Conservation (phyloP, 768 basidiomycete species). For the Gelatoporia subvermispora region DNA sequence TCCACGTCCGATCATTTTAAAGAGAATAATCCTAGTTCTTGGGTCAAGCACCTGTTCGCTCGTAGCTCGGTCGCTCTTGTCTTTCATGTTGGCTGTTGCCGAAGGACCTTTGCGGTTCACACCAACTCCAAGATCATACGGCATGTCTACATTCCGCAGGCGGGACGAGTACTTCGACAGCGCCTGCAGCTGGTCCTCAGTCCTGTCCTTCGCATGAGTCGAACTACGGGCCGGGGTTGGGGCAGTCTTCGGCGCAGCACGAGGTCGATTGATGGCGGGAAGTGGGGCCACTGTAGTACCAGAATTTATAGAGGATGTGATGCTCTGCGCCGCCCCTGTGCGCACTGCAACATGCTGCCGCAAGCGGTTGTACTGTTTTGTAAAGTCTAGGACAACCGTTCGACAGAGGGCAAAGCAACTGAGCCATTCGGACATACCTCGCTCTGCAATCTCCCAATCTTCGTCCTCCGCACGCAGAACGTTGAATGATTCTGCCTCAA, state of each 20-base stretch:
- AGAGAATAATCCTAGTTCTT: constrained; percentile 88
- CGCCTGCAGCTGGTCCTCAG: constrained; percentile 66
- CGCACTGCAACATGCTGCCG: constrained; percentile 86
- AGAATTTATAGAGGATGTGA: constrained; percentile 46
- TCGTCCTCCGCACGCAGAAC: constrained; percentile 71
- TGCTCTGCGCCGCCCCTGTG: constrained; percentile 61
- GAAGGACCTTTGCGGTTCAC: constrained; percentile 92
- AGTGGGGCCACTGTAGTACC: constrained; percentile 51
- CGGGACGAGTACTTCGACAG: constrained; percentile 74
- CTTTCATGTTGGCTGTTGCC: constrained; percentile 84
- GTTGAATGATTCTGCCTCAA: constrained; percentile 33
- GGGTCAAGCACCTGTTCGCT: constrained; percentile 96
- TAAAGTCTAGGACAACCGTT: constrained; percentile 68
- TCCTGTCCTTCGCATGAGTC: constrained; percentile 47
- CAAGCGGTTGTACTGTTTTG: constrained; percentile 95
- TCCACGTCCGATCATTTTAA: constrained; percentile 93
- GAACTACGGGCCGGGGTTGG: constrained; percentile 5
- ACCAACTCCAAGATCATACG: constrained; percentile 64
- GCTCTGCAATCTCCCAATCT: constrained; percentile 83
- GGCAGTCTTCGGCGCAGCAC: constrained; percentile 27
- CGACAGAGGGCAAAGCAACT: constrained; percentile 1
- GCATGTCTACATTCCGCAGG: constrained; percentile 68
- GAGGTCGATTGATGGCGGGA: constrained; percentile 70
- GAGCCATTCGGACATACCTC: constrained; percentile 48
- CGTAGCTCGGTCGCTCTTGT: constrained; percentile 95